Conservation (phyloP, 352 stramenopile species). For the Phytophthora citrophthora region DNA sequence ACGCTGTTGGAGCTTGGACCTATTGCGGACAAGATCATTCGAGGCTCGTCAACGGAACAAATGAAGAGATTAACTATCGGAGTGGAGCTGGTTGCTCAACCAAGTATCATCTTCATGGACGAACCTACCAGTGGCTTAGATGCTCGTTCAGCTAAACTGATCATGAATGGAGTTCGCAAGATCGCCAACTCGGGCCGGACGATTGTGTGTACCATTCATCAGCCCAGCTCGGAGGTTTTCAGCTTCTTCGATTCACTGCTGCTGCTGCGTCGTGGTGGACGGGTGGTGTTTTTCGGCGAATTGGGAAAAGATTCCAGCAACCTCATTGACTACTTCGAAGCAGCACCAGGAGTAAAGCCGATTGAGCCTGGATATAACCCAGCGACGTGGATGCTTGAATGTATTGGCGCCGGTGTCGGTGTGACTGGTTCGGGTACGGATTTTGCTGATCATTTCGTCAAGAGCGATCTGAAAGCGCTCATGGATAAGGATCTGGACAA, state of each 20-base stretch:
- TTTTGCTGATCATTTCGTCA: constrained; percentile 49
- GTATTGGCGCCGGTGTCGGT: constrained; percentile 61
- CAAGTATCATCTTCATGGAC: constrained; percentile 89
- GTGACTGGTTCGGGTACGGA: constrained; percentile 27
- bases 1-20: constrained; percentile 51
- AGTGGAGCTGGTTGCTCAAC: constrained; percentile 90
- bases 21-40: constrained; percentile 67
- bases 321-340: constrained; percentile 65
- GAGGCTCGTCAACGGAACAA: constrained; percentile 59
- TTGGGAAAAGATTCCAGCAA: constrained; percentile 48
- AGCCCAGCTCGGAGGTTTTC: constrained; percentile 90
- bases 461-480: constrained; percentile 38
- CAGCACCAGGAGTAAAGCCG: constrained; percentile 35
- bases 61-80: constrained; percentile 83
- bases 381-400: constrained; percentile 91
- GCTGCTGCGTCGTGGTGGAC: constrained; percentile 68
- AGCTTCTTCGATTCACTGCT: constrained; percentile 89
- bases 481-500: constrained; percentile 54
- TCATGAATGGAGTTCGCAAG: constrained; percentile 90
- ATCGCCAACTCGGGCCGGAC: constrained; percentile 77
- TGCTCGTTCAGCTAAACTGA: constrained; percentile 76
- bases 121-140: constrained; percentile 91
- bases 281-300: constrained; percentile 64
- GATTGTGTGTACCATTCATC: constrained; percentile 94
- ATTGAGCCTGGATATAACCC: constrained; percentile 89